phyloP scores from a whole-genome alignment of 2,329 filamentous ascomycete species.

The Teratosphaeria destructans region DNA sequence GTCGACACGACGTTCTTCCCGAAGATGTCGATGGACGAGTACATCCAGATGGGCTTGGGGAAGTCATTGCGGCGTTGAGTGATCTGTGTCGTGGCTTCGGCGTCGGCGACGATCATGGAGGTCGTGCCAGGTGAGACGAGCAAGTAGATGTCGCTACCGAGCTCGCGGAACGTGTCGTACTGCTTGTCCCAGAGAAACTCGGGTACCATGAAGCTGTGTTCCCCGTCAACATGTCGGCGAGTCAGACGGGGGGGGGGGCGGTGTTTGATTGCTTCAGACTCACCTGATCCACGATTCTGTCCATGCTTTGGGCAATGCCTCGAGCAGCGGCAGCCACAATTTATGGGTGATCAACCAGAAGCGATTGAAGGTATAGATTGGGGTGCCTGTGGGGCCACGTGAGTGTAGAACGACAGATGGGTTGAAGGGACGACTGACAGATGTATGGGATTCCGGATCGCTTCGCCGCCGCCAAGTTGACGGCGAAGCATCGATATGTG shows the following conservation, averaged over 20 bases:
- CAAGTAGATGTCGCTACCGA: conserved; percentile 53
- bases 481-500: conserved; percentile 27
- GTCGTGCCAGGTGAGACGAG: conserved; percentile 49
- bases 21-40: conserved; percentile 52
- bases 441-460: conserved; percentile 37
- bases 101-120: conserved; percentile 48
- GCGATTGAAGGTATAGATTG: conserved; percentile 39
- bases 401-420: conserved; percentile 16
- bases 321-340: conserved; percentile 48
- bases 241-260: neutral
- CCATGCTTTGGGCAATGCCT: conserved; percentile 43
- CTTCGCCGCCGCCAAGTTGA: conserved; percentile 35
- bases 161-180: conserved; percentile 47
- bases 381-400: conserved; percentile 12
- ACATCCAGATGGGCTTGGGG: conserved; percentile 54
- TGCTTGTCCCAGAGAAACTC: conserved; percentile 51
- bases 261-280: conserved; percentile 16
- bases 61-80: conserved; percentile 58
- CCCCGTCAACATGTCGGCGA: conserved; percentile 2
- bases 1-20: conserved; percentile 62
- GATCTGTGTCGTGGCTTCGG: conserved; percentile 57
- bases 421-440: conserved; percentile 6
- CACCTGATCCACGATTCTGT: conserved; percentile 53
- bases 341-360: conserved; percentile 47
- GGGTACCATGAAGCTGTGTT: conserved; percentile 41